These are phyloP conservation scores for Elaeis guineensis DNA, from an alignment of 176 grass and related monocot species.

Conservation along the genomic window DNA sequence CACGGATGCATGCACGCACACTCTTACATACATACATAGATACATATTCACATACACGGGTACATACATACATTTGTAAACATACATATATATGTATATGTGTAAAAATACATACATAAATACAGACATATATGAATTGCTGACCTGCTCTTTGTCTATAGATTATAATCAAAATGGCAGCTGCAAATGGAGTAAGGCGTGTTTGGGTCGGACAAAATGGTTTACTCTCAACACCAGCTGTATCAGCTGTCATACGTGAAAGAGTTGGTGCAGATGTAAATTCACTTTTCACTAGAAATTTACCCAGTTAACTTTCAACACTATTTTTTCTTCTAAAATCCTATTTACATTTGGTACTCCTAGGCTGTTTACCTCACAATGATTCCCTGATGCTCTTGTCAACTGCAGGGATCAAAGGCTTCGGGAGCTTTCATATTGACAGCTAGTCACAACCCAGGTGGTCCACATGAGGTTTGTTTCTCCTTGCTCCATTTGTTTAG, in stretches of 20 bases:
- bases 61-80: too few relatives aligned
- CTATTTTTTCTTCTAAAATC: too few relatives aligned
- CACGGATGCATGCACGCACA: too few relatives aligned
- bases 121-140: too few relatives aligned
- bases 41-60: too few relatives aligned
- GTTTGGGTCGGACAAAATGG: constrained; percentile 85
- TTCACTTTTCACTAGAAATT: constrained; percentile 17
- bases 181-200: constrained; percentile 86
- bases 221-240: constrained; percentile 92
- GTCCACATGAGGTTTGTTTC: constrained; percentile 53
- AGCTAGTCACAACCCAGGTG: constrained; percentile 91
- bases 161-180: constrained; percentile 97
- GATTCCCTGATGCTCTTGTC: neutral
- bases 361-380: neutral
- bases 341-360: neutral
- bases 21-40: too few relatives aligned
- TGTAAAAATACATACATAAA: too few relatives aligned
- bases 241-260: constrained; percentile 90
- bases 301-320: neutral
- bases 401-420: constrained; percentile 80
- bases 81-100: too few relatives aligned
- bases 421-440: constrained; percentile 92
- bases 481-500: neutral
- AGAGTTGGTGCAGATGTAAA: constrained; percentile 91
- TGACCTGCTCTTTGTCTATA: constrained; percentile 10